Percentiles rank a stretch among this genome's conserved stretches.
phyloP scores from a whole-genome alignment of 176 grass and related monocot genomes.

The Oryza officinalis region DNA sequence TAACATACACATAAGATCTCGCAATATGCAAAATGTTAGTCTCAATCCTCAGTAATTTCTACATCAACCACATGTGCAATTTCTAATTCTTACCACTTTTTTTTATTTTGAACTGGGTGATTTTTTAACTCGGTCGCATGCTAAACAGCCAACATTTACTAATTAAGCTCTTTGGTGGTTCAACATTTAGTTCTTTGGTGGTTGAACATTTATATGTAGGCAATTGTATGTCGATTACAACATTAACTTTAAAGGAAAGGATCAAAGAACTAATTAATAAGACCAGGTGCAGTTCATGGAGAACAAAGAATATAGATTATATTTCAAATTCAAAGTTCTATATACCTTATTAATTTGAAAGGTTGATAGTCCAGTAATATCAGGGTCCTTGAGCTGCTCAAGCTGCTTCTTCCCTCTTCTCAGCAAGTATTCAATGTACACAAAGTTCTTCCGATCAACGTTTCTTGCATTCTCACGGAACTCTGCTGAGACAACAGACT shows the following conservation, averaged over 20 bases:
- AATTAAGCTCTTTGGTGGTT: not conserved
- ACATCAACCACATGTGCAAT: not conserved
- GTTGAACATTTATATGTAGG: slow-evolving; percentile 8
- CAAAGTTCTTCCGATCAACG: slow-evolving; percentile 81
- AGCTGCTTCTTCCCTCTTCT: slow-evolving; percentile 87
- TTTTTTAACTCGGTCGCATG: not conserved
- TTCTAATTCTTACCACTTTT: not conserved
- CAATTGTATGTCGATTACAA: not conserved
- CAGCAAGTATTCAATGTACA: slow-evolving; percentile 93
- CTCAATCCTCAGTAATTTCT: not conserved
- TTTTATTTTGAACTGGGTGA: not conserved
- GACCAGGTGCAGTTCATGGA: not conserved
- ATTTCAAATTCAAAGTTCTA: slow-evolving; percentile 1
- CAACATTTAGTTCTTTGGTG: slow-evolving; percentile 2
- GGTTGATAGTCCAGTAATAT: slow-evolving; percentile 64
- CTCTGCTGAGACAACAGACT: slow-evolving; percentile 67
- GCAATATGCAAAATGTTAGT: not conserved
- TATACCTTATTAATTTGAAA: slow-evolving; percentile 60
- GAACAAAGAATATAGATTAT: not conserved
- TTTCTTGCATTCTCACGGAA: slow-evolving; percentile 68
- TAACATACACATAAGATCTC: not conserved
- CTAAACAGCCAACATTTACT: no score
- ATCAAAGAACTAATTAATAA: not conserved
- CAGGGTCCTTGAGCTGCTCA: slow-evolving; percentile 89
- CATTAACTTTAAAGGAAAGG: slow-evolving; percentile 2